Evolutionary conservation across 2,329 filamentous ascomycete genomes (phyloP), one percentile per base, ranked within the genome.

Genomic region (Fusarium dimerum): DNA sequence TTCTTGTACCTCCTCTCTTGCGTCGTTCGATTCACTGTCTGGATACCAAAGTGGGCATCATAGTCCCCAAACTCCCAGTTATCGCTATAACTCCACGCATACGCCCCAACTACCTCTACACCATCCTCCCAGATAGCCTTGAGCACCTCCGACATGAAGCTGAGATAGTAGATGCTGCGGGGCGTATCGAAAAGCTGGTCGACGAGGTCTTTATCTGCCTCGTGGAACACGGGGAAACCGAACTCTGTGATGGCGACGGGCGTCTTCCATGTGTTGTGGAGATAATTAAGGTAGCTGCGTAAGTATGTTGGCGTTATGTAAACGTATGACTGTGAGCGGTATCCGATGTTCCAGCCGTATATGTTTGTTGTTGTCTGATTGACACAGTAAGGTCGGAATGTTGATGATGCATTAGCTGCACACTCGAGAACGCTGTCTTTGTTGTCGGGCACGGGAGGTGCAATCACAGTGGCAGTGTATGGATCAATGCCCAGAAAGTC

Each of bases 301-400:
- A 87, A 74, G 57, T 83, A 85, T 2, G 73, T 75, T 0, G 83
- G 83, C 0, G 83, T 80, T 34, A 80, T 78, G 66, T 85, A 84
- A n/a, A 81, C 76, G 60, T 84, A 83, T 2, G 73, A 73, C 34
- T 81, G 70, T 2, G 79, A 82, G 12, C 75, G 71, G 55, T 84
- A 83, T 17, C 83, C 83, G 45, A 85, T 80, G 57, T 80, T 72
- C 83, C 83, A 86, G 3, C 81, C 81, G 30, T 76, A 76, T 2
- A 71, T 66, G 39, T 78, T 78, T 2, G 65, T 69, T 0, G 70
- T 76, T 11, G 73, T 74, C 51, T 79, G 75, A 1, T 72, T 74
- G 2, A 81, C 79, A 57, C 82, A 86, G 54, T 78, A 77, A 0
- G 82, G 83, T 17, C 74, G 77, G 9, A 77, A 68, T 0, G 76